Conservation (phyloP, 176 grass and related monocot genomes). For the Phragmites australis region DNA sequence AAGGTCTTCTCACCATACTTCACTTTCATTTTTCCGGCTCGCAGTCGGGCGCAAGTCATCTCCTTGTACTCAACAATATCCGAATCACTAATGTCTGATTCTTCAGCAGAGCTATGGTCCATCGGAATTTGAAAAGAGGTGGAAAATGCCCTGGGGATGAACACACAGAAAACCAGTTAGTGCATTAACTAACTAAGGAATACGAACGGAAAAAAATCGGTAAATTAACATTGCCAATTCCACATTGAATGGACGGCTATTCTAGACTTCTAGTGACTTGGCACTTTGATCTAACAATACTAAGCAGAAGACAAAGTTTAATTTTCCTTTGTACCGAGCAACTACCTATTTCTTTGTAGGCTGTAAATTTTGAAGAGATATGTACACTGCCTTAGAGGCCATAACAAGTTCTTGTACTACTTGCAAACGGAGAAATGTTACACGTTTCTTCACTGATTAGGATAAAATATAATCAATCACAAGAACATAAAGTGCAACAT, state of each 20-base stretch:
- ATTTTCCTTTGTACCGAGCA: background rate
- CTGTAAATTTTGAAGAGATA: background rate
- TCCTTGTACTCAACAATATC: slow-evolving; percentile 57
- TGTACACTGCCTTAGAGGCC: background rate
- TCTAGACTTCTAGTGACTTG: background rate
- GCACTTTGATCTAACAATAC: background rate
- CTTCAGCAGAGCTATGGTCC: slow-evolving; percentile 50
- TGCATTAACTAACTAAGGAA: slow-evolving; percentile 12
- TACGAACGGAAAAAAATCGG: background rate
- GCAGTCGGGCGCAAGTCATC: slow-evolving; percentile 36
- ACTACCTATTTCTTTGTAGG: background rate
- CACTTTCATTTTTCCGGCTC: slow-evolving; percentile 43
- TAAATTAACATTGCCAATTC: background rate
- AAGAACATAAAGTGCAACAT: background rate
- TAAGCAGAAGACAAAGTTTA: background rate
- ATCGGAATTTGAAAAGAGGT: slow-evolving; percentile 27
- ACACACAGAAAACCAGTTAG: background rate
- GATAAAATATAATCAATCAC: background rate
- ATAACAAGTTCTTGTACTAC: background rate
- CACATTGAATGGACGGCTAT: background rate
- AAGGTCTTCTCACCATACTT: slow-evolving; percentile 42
- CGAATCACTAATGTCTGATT: slow-evolving; percentile 69
- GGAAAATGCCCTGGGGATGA: slow-evolving; percentile 1
- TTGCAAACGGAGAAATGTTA: background rate
- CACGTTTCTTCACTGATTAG: background rate